phyloP scores from a whole-genome alignment of 2,329 filamentous ascomycete species.

The Neonectria hederae region DNA sequence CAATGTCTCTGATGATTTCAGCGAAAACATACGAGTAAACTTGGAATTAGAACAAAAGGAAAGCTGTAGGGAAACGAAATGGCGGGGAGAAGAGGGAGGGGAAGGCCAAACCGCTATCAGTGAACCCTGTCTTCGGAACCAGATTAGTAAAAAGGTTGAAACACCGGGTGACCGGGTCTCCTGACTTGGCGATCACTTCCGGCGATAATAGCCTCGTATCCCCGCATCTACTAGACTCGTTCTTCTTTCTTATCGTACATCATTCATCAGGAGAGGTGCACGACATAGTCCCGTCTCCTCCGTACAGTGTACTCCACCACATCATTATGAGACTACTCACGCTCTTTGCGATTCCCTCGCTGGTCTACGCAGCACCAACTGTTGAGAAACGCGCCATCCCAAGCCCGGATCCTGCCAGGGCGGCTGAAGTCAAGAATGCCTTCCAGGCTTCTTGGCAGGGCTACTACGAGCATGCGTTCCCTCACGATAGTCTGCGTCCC shows the following conservation, averaged over 20 bases:
- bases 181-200: background rate
- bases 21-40: background rate
- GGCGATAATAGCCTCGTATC: background rate
- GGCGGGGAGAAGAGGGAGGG: background rate
- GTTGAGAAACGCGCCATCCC: background rate
- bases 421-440: slow-evolving; percentile 71
- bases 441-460: slow-evolving; percentile 78
- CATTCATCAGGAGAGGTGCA: background rate
- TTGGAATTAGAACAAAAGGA: background rate
- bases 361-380: background rate
- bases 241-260: background rate
- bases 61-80: background rate
- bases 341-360: slow-evolving; percentile 3
- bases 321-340: slow-evolving; percentile 13
- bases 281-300: background rate
- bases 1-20: background rate
- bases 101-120: background rate
- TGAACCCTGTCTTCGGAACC: background rate
- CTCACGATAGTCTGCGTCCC: slow-evolving; percentile 78
- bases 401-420: slow-evolving; percentile 53
- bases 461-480: slow-evolving; percentile 79
- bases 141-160: background rate
- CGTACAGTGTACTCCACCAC: background rate
- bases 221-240: background rate
- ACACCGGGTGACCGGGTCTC: background rate